Evolutionary conservation across 352 stramenopile genomes (phyloP).

Genomic region (Globisporangium nodosum): DNA sequence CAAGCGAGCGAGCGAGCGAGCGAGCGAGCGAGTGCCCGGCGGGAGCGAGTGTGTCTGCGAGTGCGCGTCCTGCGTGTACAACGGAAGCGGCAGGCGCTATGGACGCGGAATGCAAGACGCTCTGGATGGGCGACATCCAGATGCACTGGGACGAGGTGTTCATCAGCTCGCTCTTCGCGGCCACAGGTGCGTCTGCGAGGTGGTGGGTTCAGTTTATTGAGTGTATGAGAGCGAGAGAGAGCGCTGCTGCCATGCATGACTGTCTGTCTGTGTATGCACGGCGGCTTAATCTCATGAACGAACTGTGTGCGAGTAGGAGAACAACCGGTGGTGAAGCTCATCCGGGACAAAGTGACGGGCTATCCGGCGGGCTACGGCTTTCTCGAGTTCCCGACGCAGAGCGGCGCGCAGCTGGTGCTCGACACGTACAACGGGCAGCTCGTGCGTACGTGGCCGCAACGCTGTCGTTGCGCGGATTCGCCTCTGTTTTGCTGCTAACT

Average conservation of each 20-base stretch:
- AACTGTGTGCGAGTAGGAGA: conserved; percentile 30
- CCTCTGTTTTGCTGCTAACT: too few species aligned
- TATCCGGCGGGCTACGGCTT: conserved; percentile 89
- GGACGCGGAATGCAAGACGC: conserved; percentile 73
- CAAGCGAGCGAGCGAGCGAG: neutral
- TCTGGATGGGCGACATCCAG: conserved; percentile 90
- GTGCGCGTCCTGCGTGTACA: neutral
- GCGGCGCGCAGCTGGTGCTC: conserved; percentile 78
- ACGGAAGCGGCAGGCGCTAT: conserved; percentile 12
- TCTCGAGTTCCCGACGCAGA: conserved; percentile 84
- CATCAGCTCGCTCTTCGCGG: conserved; percentile 78
- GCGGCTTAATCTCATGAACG: too few species aligned
- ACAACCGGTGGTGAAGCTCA: conserved; percentile 86
- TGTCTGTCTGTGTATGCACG: too few species aligned
- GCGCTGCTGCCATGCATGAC: neutral
- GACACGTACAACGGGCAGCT: conserved; percentile 84
- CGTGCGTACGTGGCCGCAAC: conserved; percentile 49
- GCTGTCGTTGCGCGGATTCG: neutral
- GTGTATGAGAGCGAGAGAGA: too few species aligned
- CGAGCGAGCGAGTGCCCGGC: conserved; percentile 5
- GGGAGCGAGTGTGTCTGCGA: too few species aligned
- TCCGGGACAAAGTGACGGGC: conserved; percentile 87
- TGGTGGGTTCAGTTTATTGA: too few species aligned
- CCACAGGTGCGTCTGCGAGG: conserved; percentile 32
- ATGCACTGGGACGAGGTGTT: conserved; percentile 89